These are phyloP conservation scores for Rosa chinensis DNA, from an alignment of 306 rosid species.

Conservation along the genomic window DNA sequence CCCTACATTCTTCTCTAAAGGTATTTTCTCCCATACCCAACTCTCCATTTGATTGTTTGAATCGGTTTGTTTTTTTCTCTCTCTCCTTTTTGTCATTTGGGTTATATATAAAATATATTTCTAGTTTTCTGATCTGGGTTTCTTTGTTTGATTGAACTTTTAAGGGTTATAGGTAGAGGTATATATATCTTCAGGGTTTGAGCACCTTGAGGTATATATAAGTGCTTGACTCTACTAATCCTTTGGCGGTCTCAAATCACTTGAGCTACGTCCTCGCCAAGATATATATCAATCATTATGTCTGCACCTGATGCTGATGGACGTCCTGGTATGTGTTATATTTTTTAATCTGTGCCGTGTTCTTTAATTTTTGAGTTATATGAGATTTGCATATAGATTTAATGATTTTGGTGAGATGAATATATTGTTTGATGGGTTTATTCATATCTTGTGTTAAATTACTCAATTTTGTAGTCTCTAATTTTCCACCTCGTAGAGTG, in stretches of 20 bases:
- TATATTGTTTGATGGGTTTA: background rate
- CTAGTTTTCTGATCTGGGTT: background rate
- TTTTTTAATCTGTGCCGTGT: background rate
- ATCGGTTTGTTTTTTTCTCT: background rate
- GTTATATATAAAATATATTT: background rate
- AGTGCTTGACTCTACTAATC: slow-evolving; percentile 47
- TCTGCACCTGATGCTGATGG: slow-evolving; percentile 43
- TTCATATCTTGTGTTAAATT: background rate
- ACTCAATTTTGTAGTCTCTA: background rate
- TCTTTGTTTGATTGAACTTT: background rate
- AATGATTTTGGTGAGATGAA: background rate
- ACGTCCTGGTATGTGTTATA: slow-evolving; percentile 33
- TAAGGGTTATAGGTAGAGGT: slow-evolving; percentile 15
- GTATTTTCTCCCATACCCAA: background rate
- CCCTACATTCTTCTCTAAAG: slow-evolving; percentile 31
- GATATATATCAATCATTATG: slow-evolving; percentile 46
- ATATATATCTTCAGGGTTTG: slow-evolving; percentile 18
- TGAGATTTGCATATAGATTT: background rate
- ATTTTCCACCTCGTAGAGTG: background rate
- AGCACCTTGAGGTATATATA: slow-evolving; percentile 30
- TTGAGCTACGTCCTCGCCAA: slow-evolving; percentile 21
- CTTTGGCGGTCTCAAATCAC: slow-evolving; percentile 23
- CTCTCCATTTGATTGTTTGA: background rate
- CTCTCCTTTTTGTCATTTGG: background rate
- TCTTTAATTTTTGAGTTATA: background rate